Evolutionary conservation across 768 basidiomycete genomes (phyloP).

Genomic region (Amyloporia xantha): DNA sequence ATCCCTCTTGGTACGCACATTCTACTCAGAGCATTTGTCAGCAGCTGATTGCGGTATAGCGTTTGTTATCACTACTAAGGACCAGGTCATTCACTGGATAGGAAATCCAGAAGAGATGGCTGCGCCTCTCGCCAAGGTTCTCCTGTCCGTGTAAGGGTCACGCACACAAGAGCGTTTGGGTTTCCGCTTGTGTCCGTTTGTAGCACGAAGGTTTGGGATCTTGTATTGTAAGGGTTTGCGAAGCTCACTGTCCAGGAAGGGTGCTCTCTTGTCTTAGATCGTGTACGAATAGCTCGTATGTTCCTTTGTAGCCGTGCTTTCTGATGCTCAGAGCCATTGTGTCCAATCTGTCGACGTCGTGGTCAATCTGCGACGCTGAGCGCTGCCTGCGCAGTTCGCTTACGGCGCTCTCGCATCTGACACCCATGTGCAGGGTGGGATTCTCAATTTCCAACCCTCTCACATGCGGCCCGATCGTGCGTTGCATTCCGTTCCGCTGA

Average conservation of each 20-base stretch:
- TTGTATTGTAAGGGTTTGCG: no score
- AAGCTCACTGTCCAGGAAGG: neutral
- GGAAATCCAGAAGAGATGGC: conserved; percentile 25
- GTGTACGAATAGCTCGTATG: neutral
- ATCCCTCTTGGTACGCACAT: conserved; percentile 23
- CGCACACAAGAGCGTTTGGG: neutral
- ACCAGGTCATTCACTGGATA: conserved; percentile 22
- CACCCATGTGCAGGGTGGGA: no score
- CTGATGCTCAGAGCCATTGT: no score
- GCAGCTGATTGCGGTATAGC: no score
- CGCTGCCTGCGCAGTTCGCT: no score
- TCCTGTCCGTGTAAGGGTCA: conserved; percentile 10
- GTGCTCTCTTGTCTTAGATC: neutral
- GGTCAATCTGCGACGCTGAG: no score
- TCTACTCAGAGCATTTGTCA: no score
- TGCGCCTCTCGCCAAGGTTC: conserved; percentile 15
- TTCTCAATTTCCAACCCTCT: no score
- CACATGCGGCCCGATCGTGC: no score
- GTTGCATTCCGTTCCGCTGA: no score
- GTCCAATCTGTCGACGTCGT: no score
- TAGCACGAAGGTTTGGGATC: neutral
- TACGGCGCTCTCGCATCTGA: no score
- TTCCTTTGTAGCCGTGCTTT: neutral
- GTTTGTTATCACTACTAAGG: conserved; percentile 23
- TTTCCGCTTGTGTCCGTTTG: neutral